phyloP scores from a whole-genome alignment of 2,329 filamentous ascomycete genomes.

The Exophiala sideris region DNA sequence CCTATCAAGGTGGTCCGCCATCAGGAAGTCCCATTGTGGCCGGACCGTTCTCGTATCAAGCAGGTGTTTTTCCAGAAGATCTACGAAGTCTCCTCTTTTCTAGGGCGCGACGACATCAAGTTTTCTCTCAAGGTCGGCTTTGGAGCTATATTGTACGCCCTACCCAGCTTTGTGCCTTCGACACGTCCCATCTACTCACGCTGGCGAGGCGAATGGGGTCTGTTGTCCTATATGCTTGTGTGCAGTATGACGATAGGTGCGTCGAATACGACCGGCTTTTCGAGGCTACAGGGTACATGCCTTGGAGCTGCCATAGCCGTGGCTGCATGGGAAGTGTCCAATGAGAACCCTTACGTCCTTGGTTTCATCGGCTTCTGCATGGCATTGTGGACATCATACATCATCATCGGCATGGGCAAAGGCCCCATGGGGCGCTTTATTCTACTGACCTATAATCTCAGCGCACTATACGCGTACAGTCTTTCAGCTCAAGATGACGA shows the following conservation, averaged over 20 bases:
- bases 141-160: slow-evolving; percentile 82
- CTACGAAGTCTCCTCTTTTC: slow-evolving; percentile 54
- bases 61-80: slow-evolving; percentile 36
- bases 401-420: slow-evolving; percentile 79
- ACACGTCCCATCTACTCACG: slow-evolving; percentile 77
- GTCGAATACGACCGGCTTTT: slow-evolving; percentile 85
- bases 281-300: slow-evolving; percentile 81
- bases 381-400: slow-evolving; percentile 79
- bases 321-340: slow-evolving; percentile 71
- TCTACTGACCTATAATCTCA: slow-evolving; percentile 92
- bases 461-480: slow-evolving; percentile 89
- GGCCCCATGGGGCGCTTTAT: slow-evolving; percentile 91
- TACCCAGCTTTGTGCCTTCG: slow-evolving; percentile 77
- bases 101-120: slow-evolving; percentile 63
- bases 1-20: slow-evolving; percentile 11
- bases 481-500: slow-evolving; percentile 70
- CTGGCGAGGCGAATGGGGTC: slow-evolving; percentile 95
- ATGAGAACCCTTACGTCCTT: slow-evolving; percentile 71
- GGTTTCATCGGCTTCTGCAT: slow-evolving; percentile 78
- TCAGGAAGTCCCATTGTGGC: slow-evolving; percentile 9
- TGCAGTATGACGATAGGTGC: slow-evolving; percentile 97
- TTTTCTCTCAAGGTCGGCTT: slow-evolving; percentile 93
- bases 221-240: slow-evolving; percentile 96
- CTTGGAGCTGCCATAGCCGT: slow-evolving; percentile 75
- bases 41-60: slow-evolving; percentile 19